Conservation (phyloP, 345 rosid species). For the Pseudoturritis turrita region DNA sequence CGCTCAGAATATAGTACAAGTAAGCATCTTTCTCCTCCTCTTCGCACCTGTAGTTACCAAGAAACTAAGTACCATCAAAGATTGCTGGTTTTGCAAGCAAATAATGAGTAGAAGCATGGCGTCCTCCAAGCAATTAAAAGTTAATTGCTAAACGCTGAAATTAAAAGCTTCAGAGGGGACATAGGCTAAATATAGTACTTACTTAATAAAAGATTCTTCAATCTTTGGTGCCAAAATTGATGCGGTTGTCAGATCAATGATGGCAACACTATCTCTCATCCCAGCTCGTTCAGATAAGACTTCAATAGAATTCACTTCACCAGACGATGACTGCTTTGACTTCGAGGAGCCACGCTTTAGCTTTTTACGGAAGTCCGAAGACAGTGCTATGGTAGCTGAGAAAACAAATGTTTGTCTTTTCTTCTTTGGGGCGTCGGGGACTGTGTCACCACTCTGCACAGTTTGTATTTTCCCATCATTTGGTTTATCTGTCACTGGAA, state of each 20-base stretch:
- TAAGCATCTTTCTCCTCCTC: slow-evolving; percentile 91
- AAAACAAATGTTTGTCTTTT: slow-evolving; percentile 94
- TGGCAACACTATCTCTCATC: slow-evolving; percentile 77
- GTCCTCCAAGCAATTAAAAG: background rate
- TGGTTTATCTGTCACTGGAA: slow-evolving; percentile 52
- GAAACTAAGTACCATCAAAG: slow-evolving; percentile 4
- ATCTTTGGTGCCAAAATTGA: slow-evolving; percentile 69
- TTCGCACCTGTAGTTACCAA: slow-evolving; percentile 54
- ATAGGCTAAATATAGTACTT: background rate
- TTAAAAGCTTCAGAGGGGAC: background rate
- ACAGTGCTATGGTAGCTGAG: slow-evolving; percentile 92
- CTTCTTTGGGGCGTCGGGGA: slow-evolving; percentile 61
- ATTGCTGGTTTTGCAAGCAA: background rate
- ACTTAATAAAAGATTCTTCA: slow-evolving; percentile 58
- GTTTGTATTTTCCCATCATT: slow-evolving; percentile 43
- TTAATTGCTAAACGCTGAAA: background rate
- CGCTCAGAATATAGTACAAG: slow-evolving; percentile 77
- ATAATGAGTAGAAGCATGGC: slow-evolving; percentile 7
- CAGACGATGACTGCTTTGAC: slow-evolving; percentile 55
- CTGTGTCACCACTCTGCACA: slow-evolving; percentile 49
- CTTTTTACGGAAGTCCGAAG: slow-evolving; percentile 91
- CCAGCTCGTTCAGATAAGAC: slow-evolving; percentile 85
- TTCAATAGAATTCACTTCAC: slow-evolving; percentile 76
- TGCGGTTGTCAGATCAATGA: slow-evolving; percentile 82
- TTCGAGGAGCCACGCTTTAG: slow-evolving; percentile 63